Base-by-base conservation (phyloP, 139 green algal species). In the Picochlorum sp. region DNA sequence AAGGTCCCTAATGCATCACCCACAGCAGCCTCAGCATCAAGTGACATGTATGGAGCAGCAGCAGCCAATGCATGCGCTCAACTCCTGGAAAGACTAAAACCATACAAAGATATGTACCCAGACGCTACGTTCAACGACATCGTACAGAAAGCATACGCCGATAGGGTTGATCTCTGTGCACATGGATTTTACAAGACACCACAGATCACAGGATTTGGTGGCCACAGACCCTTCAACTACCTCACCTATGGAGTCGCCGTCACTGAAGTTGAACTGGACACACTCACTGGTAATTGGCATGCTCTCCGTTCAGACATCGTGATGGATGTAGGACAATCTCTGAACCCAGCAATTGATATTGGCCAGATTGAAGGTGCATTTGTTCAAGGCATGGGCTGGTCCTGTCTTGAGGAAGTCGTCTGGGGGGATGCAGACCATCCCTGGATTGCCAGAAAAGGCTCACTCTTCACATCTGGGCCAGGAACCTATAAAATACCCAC, bases 281-380 rank as follows among this genome's bases (percentile, higher is more conserved):
- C 57, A 1, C 79, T 97, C 15, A 97, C 90, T 0, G 91, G 90
- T 4, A 84, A 92, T 64, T 87, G 75, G 59, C 74, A 87, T 26
- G 26, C 91, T 18, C 74, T 92, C 51, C 80, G 88, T 16, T 66
- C 82, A 1, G 91, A 98, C 65, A 78, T 98, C 2, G 72, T 87
- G 3, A 98, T 98, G 90, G 92, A 98, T 56, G 80, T 97, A 21
- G 92, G 92, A 50, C 84, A 89, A 63, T 84, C 87, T 8, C 77
- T 98, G 49, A 98, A 98, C 78, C 92, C 92, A 3, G 85, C 91
- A 66, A 95, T 98, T 44, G 92, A 98, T 81, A 87, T 98, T 20
- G 92, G 92, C 0, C 90, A 97, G 84, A 82, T 98, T 38, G 92
- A 98, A 75, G 92, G 92, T 49, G 92, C 81, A 10, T 97, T 96